Conservation (phyloP, 306 rosid genomes). For the Corylus avellana region DNA sequence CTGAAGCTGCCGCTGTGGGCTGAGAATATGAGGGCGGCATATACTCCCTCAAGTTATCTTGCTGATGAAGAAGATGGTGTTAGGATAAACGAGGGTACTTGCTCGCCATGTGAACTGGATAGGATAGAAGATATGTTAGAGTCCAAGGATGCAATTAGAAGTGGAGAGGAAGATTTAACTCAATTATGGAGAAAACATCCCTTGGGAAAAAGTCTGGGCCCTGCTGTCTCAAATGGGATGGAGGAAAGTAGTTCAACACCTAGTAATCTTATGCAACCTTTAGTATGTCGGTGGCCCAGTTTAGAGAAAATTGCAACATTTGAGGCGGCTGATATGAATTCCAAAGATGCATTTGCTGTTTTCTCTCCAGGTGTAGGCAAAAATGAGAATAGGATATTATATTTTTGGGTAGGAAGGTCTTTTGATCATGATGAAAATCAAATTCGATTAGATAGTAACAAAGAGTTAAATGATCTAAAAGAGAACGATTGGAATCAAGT, state of each 20-base stretch:
- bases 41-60: conserved; percentile 39
- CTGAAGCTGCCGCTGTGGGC: conserved; percentile 67
- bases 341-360: conserved; percentile 69
- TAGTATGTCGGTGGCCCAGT: conserved; percentile 76
- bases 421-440: conserved; percentile 46
- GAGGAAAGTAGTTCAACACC: conserved; percentile 38
- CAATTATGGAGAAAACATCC: conserved; percentile 26
- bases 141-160: conserved; percentile 33
- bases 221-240: conserved; percentile 38
- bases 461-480: conserved; percentile 44
- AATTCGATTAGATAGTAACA: conserved; percentile 53
- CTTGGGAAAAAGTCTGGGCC: conserved; percentile 31
- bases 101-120: conserved; percentile 35
- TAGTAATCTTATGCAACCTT: conserved; percentile 34
- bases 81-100: conserved; percentile 30
- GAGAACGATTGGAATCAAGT: conserved; percentile 65
- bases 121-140: conserved; percentile 33
- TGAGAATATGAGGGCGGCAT: conserved; percentile 43
- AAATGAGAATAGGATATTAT: conserved; percentile 48
- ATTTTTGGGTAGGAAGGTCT: conserved; percentile 85
- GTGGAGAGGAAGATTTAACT: conserved; percentile 39
- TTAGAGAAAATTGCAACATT: conserved; percentile 62
- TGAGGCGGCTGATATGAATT: conserved; percentile 58
- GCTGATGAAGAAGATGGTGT: conserved; percentile 38
- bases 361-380: conserved; percentile 52